These are phyloP conservation scores for Chrysosphaeria jannelii DNA, from an alignment of 2,329 filamentous ascomycete genomes.

Conservation along the genomic window DNA sequence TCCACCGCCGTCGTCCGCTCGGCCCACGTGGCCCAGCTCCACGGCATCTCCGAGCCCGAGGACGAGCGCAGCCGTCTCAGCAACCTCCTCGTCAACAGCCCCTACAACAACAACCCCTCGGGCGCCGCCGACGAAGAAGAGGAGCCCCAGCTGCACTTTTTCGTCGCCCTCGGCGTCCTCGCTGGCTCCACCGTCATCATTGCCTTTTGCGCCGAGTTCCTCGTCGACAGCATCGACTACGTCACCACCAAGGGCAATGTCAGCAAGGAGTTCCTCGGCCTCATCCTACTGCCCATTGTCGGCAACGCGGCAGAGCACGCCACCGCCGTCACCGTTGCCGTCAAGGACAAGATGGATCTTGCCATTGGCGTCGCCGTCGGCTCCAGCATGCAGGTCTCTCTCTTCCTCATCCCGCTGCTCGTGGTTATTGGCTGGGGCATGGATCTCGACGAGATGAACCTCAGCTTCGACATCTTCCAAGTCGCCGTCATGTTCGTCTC, in stretches of 20 bases:
- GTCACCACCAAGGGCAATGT: slow-evolving; percentile 27
- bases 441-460: slow-evolving; percentile 39
- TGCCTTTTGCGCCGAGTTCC: slow-evolving; percentile 48
- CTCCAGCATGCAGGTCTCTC: slow-evolving; percentile 51
- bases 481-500: slow-evolving; percentile 62
- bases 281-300: slow-evolving; percentile 52
- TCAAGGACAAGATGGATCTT: slow-evolving; percentile 66
- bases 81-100: slow-evolving; percentile 6
- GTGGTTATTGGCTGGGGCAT: slow-evolving; percentile 57
- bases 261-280: slow-evolving; percentile 41
- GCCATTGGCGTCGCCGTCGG: slow-evolving; percentile 57
- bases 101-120: slow-evolving; percentile 21
- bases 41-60: slow-evolving; percentile 5
- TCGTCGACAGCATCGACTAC: slow-evolving; percentile 38
- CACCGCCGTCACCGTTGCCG: slow-evolving; percentile 48
- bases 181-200: slow-evolving; percentile 47
- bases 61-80: slow-evolving; percentile 8
- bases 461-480: slow-evolving; percentile 73
- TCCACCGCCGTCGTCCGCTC: slow-evolving; percentile 12
- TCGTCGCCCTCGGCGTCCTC: slow-evolving; percentile 43
- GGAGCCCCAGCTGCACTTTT: slow-evolving; percentile 40
- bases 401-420: slow-evolving; percentile 49
- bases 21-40: slow-evolving; percentile 10
- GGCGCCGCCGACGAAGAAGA: slow-evolving; percentile 50
- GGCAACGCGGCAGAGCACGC: slow-evolving; percentile 57